These are phyloP conservation scores for Avicennia marina DNA, from an alignment of 257 asterid species.

Conservation along the genomic window DNA sequence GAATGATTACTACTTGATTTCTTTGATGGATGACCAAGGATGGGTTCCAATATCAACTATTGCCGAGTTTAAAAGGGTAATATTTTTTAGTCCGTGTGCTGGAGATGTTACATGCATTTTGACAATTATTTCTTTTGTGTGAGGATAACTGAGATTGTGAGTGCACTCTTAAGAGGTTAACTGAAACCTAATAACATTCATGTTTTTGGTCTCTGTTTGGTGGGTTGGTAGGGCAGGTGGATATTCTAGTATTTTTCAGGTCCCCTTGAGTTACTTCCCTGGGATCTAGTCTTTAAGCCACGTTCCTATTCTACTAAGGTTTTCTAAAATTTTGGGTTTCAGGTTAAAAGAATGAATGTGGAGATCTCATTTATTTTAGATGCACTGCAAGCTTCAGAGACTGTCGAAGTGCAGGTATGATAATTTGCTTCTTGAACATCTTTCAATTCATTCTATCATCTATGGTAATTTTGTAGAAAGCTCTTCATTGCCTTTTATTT, in stretches of 20 bases:
- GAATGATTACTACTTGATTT: conserved; percentile 58
- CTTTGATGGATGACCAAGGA: conserved; percentile 90
- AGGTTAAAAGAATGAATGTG: conserved; percentile 70
- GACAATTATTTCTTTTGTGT: not conserved
- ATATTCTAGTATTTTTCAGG: too few species aligned
- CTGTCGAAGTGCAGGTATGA: conserved; percentile 80
- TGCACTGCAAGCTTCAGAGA: conserved; percentile 71
- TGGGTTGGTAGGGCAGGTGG: too few species aligned
- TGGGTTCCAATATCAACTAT: conserved; percentile 79
- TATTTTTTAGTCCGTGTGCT: conserved; percentile 3
- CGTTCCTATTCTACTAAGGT: conserved; percentile 4
- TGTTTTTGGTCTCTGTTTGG: too few species aligned
- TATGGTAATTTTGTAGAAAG: too few species aligned
- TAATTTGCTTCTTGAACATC: conserved; percentile 11
- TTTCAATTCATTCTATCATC: not conserved
- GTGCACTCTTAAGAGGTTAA: too few species aligned
- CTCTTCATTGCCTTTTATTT: too few species aligned
- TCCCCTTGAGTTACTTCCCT: too few species aligned
- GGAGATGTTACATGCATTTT: not conserved
- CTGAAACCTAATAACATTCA: too few species aligned
- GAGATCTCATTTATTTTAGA: conserved; percentile 69
- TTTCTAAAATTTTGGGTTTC: conserved; percentile 25
- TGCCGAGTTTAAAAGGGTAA: conserved; percentile 80
- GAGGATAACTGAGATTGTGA: too few species aligned
- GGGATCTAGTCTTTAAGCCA: not conserved